These are phyloP conservation scores for Delitschia confertaspora DNA, from an alignment of 495 filamentous ascomycete genomes.

Conservation along the genomic window DNA sequence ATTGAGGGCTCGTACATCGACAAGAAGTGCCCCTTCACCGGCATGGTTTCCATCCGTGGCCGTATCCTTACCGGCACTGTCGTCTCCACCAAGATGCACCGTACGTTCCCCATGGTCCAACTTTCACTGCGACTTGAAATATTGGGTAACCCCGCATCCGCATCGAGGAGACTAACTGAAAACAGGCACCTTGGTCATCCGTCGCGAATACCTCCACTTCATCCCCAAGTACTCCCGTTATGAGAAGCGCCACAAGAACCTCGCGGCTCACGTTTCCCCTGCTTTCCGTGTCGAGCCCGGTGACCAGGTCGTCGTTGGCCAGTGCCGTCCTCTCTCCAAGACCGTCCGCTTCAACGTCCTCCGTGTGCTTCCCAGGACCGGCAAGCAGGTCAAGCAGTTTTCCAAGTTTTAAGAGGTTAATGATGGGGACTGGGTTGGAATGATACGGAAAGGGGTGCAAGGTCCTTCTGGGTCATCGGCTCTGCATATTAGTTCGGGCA, in stretches of 20 bases:
- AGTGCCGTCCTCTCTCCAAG: conserved; percentile 97
- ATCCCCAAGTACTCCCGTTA: conserved; percentile 98
- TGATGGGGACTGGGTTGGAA: background rate
- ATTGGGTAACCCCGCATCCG: too few relatives aligned
- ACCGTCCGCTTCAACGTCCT: conserved; percentile 99
- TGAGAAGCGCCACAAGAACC: conserved; percentile 99
- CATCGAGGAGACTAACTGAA: too few relatives aligned
- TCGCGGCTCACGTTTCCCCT: conserved; percentile 94
- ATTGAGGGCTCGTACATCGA: conserved; percentile 99
- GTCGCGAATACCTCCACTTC: conserved; percentile 99
- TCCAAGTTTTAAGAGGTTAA: conserved; percentile 71
- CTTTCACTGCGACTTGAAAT: too few relatives aligned
- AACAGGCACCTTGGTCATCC: conserved; percentile 77
- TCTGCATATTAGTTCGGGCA: conserved; percentile 24
- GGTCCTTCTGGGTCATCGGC: conserved; percentile 2
- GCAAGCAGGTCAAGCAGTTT: conserved; percentile 96
- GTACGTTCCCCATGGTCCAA: conserved; percentile 38
- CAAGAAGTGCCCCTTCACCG: conserved; percentile 99
- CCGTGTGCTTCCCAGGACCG: conserved; percentile 89
- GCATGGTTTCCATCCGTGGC: conserved; percentile 94
- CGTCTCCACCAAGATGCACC: conserved; percentile 99
- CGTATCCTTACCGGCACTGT: conserved; percentile 99
- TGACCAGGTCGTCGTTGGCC: conserved; percentile 97
- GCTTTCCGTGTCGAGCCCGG: conserved; percentile 99
- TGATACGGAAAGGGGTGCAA: conserved; percentile 1